phyloP scores from a whole-genome alignment of 1,139 yeast genomes.

The Pichia sp. region DNA sequence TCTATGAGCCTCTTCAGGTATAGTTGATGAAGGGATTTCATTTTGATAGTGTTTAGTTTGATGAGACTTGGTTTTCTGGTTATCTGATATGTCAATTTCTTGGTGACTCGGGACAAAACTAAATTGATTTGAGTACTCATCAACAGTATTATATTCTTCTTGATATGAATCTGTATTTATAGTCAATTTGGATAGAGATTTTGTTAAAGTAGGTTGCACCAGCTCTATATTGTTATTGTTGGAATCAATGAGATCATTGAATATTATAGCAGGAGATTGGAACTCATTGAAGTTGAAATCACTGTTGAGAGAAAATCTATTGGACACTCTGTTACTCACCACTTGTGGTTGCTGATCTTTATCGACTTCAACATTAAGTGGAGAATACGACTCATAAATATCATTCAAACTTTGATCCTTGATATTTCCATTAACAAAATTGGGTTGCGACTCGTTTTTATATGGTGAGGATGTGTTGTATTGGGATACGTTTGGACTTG shows the following conservation, averaged over 20 bases:
- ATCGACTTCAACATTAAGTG: no score
- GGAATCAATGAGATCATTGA: slow-evolving; percentile 21
- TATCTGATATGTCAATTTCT: not conserved
- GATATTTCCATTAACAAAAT: not conserved
- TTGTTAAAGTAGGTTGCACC: slow-evolving; percentile 15
- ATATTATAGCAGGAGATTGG: slow-evolving; percentile 22
- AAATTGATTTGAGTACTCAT: slow-evolving; percentile 11
- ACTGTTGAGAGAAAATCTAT: slow-evolving; percentile 13
- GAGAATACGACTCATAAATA: slow-evolving; percentile 14
- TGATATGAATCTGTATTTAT: slow-evolving; percentile 1
- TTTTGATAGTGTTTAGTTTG: not conserved
- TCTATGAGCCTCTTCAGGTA: not conserved
- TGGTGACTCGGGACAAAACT: slow-evolving; percentile 16
- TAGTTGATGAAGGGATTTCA: not conserved
- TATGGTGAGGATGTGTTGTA: not conserved
- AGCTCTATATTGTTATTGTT: slow-evolving; percentile 12
- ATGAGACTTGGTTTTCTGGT: not conserved
- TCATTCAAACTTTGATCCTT: slow-evolving; percentile 12
- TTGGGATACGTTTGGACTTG: slow-evolving; percentile 17
- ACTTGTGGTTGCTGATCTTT: not conserved
- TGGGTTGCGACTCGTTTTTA: not conserved
- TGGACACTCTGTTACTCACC: slow-evolving; percentile 4
- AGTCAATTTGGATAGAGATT: slow-evolving; percentile 10
- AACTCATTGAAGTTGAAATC: slow-evolving; percentile 8
- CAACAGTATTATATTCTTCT: slow-evolving; percentile 19